Evolutionary conservation across 225 moss, liverwort and hornwort genomes (phyloP).

Genomic region (Antitrichia curtipendula): DNA sequence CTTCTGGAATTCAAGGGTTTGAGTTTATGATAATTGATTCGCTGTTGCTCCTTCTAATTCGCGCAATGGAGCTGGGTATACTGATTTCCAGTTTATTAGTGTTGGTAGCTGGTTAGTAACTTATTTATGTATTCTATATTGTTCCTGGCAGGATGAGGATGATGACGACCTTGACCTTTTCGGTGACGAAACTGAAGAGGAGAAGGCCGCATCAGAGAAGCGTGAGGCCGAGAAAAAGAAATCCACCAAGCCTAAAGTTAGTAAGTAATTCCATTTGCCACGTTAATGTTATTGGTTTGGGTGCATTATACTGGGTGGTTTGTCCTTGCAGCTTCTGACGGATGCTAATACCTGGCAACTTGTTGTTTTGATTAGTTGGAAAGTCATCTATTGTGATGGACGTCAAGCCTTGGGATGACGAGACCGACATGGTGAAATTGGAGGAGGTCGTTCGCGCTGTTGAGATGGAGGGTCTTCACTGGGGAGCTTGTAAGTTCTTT

Average conservation of each 20-base stretch:
- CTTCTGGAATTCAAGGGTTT: too few relatives aligned
- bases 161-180: slow-evolving; percentile 36
- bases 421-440: slow-evolving; percentile 63
- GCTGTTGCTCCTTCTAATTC: neutral
- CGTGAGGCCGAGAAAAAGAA: slow-evolving; percentile 40
- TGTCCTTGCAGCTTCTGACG: neutral
- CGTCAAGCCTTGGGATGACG: slow-evolving; percentile 83
- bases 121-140: too few relatives aligned
- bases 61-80: too few relatives aligned
- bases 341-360: neutral
- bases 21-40: neutral
- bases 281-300: neutral
- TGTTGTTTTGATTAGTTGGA: slow-evolving; percentile 1
- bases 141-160: slow-evolving; percentile 3
- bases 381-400: slow-evolving; percentile 75
- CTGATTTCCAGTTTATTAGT: neutral
- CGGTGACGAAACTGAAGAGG: slow-evolving; percentile 48
- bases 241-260: slow-evolving; percentile 14
- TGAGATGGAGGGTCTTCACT: slow-evolving; percentile 52
- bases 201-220: slow-evolving; percentile 24
- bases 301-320: too few relatives aligned
- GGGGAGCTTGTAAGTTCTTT: slow-evolving; percentile 53
- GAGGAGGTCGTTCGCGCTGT: slow-evolving; percentile 54
- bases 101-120: neutral
- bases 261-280: neutral